These are phyloP conservation scores for Ramaria sp. DNA, from an alignment of 768 basidiomycete genomes.

Conservation along the genomic window DNA sequence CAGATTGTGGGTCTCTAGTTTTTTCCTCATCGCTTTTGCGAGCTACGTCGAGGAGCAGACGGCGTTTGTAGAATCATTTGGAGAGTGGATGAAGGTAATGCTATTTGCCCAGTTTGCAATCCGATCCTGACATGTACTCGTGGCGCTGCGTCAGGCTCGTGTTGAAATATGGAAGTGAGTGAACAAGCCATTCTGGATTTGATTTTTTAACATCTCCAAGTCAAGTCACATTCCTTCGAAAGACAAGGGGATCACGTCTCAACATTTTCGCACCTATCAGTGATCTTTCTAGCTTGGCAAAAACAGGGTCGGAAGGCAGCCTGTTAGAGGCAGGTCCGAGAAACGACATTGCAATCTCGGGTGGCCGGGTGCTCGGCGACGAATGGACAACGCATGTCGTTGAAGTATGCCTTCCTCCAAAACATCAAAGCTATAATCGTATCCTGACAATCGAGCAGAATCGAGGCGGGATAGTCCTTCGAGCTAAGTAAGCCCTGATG, in stretches of 20 bases:
- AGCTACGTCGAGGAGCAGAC: slow-evolving; percentile 67
- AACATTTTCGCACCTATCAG: slow-evolving; percentile 89
- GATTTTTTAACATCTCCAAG: slow-evolving; percentile 25
- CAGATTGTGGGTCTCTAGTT: slow-evolving; percentile 32
- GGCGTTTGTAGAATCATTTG: slow-evolving; percentile 59
- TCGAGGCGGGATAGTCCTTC: slow-evolving; percentile 86
- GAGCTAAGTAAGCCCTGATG: slow-evolving; percentile 54
- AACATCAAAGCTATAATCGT: not conserved
- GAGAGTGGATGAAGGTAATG: slow-evolving; percentile 74
- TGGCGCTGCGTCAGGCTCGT: slow-evolving; percentile 35
- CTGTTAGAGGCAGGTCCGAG: slow-evolving; percentile 56
- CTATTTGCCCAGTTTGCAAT: not conserved
- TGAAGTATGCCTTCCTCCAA: slow-evolving; percentile 38
- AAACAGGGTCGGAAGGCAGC: slow-evolving; percentile 46
- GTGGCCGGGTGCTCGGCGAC: slow-evolving; percentile 83
- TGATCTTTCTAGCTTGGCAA: slow-evolving; percentile 77
- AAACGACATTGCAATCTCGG: slow-evolving; percentile 63
- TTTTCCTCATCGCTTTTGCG: slow-evolving; percentile 91
- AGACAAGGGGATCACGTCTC: slow-evolving; percentile 67
- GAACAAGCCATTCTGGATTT: not conserved
- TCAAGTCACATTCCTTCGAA: slow-evolving; percentile 79
- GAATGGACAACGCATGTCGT: slow-evolving; percentile 95
- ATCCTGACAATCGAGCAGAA: slow-evolving; percentile 38
- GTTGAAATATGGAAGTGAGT: slow-evolving; percentile 91
- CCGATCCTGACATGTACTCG: not conserved